A percentile compares a stretch with the other conserved stretches of the same genome.
These are phyloP conservation scores for Cephaloascus fragrans DNA, from an alignment of 805 yeast genomes.

Conservation along the genomic window DNA sequence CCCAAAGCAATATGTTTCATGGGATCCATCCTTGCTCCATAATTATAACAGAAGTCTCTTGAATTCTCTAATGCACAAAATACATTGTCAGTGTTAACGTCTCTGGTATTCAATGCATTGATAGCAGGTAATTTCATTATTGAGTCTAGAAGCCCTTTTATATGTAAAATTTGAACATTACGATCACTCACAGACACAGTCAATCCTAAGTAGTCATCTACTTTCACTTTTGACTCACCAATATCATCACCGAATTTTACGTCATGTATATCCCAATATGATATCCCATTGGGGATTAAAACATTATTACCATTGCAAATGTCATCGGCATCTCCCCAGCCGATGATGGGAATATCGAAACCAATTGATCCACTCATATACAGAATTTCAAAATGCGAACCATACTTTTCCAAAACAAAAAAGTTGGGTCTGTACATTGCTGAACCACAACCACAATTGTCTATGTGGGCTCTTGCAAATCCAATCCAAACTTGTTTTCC, in stretches of 20 bases:
- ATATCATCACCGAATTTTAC: neutral
- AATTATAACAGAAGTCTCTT: slow-evolving; percentile 12
- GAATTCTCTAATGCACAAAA: slow-evolving; percentile 20
- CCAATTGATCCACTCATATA: slow-evolving; percentile 2
- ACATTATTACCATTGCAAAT: slow-evolving; percentile 10
- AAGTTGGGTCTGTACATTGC: slow-evolving; percentile 24
- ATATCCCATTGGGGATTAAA: slow-evolving; percentile 25
- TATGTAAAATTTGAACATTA: slow-evolving; percentile 22
- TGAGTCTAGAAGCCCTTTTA: slow-evolving; percentile 19
- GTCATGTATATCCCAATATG: slow-evolving; percentile 12
- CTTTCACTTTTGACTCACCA: neutral
- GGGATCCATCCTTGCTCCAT: neutral
- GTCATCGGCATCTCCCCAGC: slow-evolving; percentile 2
- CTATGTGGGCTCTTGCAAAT: slow-evolving; percentile 28
- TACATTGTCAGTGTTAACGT: slow-evolving; percentile 12
- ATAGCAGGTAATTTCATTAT: slow-evolving; percentile 7
- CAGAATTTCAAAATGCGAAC: slow-evolving; percentile 2
- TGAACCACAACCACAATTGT: slow-evolving; percentile 28
- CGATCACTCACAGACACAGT: slow-evolving; percentile 26
- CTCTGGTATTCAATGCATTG: slow-evolving; percentile 3
- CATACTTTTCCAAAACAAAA: slow-evolving; percentile 9
- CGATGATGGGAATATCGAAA: neutral
- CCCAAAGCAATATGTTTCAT: neutral
- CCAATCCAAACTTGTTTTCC: slow-evolving; percentile 27
- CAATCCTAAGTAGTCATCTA: slow-evolving; percentile 20